Conservation (phyloP, 768 basidiomycete genomes). For the Mycena galopus region DNA sequence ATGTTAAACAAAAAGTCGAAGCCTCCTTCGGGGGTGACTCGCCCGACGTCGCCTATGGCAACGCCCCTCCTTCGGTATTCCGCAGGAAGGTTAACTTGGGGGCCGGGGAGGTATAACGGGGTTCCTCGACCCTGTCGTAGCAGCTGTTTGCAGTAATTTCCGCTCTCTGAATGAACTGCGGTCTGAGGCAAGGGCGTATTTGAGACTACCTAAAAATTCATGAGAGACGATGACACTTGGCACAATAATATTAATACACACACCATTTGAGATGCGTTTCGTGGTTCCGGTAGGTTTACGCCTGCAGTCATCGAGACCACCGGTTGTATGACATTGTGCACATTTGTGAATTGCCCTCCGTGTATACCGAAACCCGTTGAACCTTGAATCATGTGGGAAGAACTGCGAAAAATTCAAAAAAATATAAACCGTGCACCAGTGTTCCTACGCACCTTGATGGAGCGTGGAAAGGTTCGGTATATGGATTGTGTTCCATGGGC, state of each 20-base stretch:
- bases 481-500: no score
- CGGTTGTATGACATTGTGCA: background rate
- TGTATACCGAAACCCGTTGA: no score
- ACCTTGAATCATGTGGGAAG: no score
- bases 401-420: no score
- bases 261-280: background rate
- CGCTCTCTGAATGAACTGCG: background rate
- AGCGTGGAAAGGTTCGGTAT: no score
- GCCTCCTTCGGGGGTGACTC: constrained; percentile 44
- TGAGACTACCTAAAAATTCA: no score
- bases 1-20: constrained; percentile 53
- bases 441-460: no score
- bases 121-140: constrained; percentile 40
- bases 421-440: no score
- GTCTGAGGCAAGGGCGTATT: background rate
- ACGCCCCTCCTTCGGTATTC: constrained; percentile 41
- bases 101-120: constrained; percentile 47
- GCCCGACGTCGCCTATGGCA: constrained; percentile 50
- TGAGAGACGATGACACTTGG: background rate
- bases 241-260: background rate
- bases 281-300: background rate
- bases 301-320: background rate
- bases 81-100: constrained; percentile 36
- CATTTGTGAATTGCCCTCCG: no score
- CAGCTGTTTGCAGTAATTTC: background rate